These are phyloP conservation scores for Magnaporthiopsis rhizophila DNA, from an alignment of 2,329 filamentous ascomycete species.

Conservation along the genomic window DNA sequence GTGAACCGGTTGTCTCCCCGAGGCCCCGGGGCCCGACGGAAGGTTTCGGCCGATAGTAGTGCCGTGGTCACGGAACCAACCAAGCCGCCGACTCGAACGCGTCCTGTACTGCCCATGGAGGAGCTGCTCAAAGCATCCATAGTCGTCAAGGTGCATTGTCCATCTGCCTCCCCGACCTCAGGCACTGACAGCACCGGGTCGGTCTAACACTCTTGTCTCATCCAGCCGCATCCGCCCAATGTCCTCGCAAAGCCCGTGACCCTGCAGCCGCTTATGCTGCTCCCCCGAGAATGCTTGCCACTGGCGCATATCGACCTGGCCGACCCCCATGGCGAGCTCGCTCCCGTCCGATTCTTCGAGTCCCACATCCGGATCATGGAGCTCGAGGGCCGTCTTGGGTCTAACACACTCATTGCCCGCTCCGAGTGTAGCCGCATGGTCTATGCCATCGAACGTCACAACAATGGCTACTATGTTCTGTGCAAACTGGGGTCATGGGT, in stretches of 20 bases:
- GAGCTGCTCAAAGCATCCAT: conserved; percentile 44
- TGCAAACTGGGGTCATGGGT: conserved; percentile 64
- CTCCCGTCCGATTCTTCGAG: conserved; percentile 49
- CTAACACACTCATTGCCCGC: conserved; percentile 53
- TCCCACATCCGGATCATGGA: conserved; percentile 56
- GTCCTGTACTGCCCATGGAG: conserved; percentile 32
- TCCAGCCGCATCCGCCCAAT: conserved; percentile 47
- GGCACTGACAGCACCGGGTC: conserved; percentile 11
- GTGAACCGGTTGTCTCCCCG: conserved; percentile 20
- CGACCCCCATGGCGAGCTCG: conserved; percentile 39
- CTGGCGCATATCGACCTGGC: conserved; percentile 55
- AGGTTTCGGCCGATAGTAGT: not conserved
- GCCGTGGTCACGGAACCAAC: conserved; percentile 15
- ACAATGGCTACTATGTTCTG: conserved; percentile 53
- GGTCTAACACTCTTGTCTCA: not conserved
- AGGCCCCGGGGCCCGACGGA: not conserved
- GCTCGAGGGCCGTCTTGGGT: conserved; percentile 51
- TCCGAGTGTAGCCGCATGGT: conserved; percentile 44
- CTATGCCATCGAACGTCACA: conserved; percentile 60
- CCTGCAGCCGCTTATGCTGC: conserved; percentile 52
- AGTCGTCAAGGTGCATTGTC: conserved; percentile 38
- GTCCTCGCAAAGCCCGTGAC: conserved; percentile 44
- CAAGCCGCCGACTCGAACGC: conserved; percentile 9
- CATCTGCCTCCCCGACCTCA: not conserved
- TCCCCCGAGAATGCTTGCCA: conserved; percentile 51